Base-by-base conservation (phyloP, 2,329 filamentous ascomycete species). In the Rhytidhysteron rufulum region DNA sequence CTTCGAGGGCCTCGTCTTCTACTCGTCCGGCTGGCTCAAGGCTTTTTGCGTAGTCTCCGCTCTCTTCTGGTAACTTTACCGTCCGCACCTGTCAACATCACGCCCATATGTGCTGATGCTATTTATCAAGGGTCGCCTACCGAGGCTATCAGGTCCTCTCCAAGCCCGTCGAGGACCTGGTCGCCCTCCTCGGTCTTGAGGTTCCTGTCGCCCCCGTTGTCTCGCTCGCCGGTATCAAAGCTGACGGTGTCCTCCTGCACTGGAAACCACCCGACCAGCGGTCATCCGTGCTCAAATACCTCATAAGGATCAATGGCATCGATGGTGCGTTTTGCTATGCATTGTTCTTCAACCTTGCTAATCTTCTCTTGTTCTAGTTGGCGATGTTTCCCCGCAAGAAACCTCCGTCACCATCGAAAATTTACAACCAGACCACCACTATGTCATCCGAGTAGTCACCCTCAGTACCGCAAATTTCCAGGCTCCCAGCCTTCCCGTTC, bases 401-500 rank as follows among this genome's bases (percentile, higher is more conserved):
- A 88, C 85, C 1, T 86, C 88, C n/a, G 89, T 96, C 39, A 90
- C 87, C 33, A 89, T 98, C 40, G 89, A 86, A 22, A 88, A 90
- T 29, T 74, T 98, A 6, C 83, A 85, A 54, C 89, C 93, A 0
- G 83, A 85, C 49, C 86, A 87, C 55, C 94, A 90, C 57, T 97
- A 97, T 68, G 94, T 95, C 50, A 83, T 98, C 20, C 85, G 91
- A 44, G 88, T 97, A 39, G 86, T 96, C 51, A 88, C 91, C 29
- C 85, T 96, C 39, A 95, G 91, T 35, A 80, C 85, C 21, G 88
- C 90, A 52, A 94, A 93, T 64, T 97, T 97, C 56, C 88, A 95
- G 59, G 88, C 90, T 1, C 86, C 88, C 27, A 96, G 93, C 63
- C 77, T 82, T 4, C 81, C 94, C 27, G 83, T 97, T 48, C 85